A percentile compares a stretch with the other conserved stretches of the same genome.
These are phyloP conservation scores for Daldinia concentrica DNA, from an alignment of 495 filamentous ascomycete species.

Conservation along the genomic window DNA sequence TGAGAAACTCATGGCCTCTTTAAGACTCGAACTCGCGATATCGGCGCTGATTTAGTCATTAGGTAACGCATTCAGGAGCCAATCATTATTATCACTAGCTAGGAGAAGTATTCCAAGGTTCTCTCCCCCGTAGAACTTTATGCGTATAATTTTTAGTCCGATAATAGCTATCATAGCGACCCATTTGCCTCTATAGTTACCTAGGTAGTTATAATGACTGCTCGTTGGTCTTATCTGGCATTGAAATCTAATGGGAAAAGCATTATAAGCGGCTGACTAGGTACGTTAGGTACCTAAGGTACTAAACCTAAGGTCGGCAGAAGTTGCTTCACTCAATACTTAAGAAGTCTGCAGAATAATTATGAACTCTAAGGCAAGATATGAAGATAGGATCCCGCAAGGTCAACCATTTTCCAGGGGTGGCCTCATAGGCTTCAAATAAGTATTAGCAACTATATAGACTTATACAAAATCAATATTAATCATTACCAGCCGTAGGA, in stretches of 20 bases:
- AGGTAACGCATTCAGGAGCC: background rate
- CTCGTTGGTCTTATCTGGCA: background rate
- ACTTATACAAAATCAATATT: background rate
- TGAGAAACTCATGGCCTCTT: background rate
- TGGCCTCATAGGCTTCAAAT: background rate
- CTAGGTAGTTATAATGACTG: background rate
- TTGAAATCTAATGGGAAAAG: background rate
- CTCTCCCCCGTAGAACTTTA: conserved; percentile 13
- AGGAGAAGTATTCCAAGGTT: background rate
- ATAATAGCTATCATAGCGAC: conserved; percentile 11
- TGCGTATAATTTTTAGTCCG: conserved; percentile 13
- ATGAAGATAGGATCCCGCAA: background rate
- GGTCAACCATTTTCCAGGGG: background rate
- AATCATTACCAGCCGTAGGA: background rate
- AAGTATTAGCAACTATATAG: background rate
- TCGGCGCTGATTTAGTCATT: background rate
- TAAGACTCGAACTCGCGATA: conserved; percentile 12
- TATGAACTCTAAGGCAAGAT: background rate
- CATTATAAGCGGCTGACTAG: background rate
- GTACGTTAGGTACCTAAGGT: background rate
- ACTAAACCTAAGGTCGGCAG: background rate
- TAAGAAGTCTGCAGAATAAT: background rate
- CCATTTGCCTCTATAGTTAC: background rate
- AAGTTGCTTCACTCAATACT: background rate
- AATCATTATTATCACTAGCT: background rate